Evolutionary conservation across 805 yeast genomes (phyloP).

Genomic region (Sungouiella blattae): DNA sequence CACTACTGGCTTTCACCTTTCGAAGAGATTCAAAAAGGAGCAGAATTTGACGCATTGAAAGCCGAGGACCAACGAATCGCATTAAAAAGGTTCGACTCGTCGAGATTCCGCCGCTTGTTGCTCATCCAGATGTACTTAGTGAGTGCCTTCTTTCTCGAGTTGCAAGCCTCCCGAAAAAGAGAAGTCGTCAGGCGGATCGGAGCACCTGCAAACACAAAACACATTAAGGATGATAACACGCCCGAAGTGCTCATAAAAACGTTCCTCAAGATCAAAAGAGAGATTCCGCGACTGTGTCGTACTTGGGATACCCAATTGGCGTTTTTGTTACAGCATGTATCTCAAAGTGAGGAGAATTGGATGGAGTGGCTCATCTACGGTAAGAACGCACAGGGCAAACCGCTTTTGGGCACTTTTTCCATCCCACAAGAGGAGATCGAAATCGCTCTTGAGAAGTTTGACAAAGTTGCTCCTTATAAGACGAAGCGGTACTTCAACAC

Average conservation of each 20-base stretch:
- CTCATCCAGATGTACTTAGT: slow-evolving; percentile 31
- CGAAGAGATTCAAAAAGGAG: slow-evolving; percentile 17
- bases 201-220: slow-evolving; percentile 31
- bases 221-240: slow-evolving; percentile 30
- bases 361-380: slow-evolving; percentile 40
- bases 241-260: slow-evolving; percentile 22
- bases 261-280: slow-evolving; percentile 25
- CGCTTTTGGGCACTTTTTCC: slow-evolving; percentile 22
- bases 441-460: slow-evolving; percentile 15
- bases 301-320: slow-evolving; percentile 24
- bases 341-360: slow-evolving; percentile 32
- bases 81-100: slow-evolving; percentile 22
- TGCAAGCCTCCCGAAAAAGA: slow-evolving; percentile 20
- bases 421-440: slow-evolving; percentile 21
- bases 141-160: slow-evolving; percentile 27
- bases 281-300: slow-evolving; percentile 20
- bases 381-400: slow-evolving; percentile 30
- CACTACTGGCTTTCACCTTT: slow-evolving; percentile 33
- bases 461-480: slow-evolving; percentile 25
- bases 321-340: slow-evolving; percentile 24
- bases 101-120: slow-evolving; percentile 24
- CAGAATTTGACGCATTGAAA: slow-evolving; percentile 13
- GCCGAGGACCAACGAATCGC: slow-evolving; percentile 24
- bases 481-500: slow-evolving; percentile 37
- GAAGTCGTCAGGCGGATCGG: slow-evolving; percentile 18